Evolutionary conservation across 2,329 filamentous ascomycete genomes (phyloP).

Genomic region (Helminthosporium solani): DNA sequence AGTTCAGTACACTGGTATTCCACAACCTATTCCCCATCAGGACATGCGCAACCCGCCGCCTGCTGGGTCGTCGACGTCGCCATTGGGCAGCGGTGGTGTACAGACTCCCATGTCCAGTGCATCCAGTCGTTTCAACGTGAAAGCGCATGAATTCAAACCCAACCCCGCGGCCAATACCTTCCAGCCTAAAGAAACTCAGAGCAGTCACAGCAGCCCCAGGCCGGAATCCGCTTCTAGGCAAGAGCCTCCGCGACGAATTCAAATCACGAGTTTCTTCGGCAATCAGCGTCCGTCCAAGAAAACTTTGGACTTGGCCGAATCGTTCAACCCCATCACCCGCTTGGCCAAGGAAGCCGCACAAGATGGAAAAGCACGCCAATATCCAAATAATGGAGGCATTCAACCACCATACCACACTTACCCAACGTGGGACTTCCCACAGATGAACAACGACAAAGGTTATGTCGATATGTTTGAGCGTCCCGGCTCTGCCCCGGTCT

Average conservation of each 20-base stretch:
- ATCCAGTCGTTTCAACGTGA: slow-evolving; percentile 60
- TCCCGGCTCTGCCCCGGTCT: slow-evolving; percentile 57
- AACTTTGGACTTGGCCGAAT: slow-evolving; percentile 51
- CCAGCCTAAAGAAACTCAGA: slow-evolving; percentile 65
- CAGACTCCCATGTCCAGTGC: slow-evolving; percentile 56
- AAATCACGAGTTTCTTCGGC: slow-evolving; percentile 58
- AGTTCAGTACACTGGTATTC: slow-evolving; percentile 50
- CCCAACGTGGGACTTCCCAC: slow-evolving; percentile 77
- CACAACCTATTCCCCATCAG: slow-evolving; percentile 58
- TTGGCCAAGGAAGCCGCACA: slow-evolving; percentile 63
- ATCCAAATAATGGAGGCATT: slow-evolving; percentile 77
- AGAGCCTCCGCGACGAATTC: slow-evolving; percentile 36
- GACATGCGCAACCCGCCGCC: slow-evolving; percentile 73
- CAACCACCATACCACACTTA: slow-evolving; percentile 80
- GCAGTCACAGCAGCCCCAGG: slow-evolving; percentile 71
- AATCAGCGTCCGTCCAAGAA: slow-evolving; percentile 66
- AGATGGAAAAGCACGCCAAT: slow-evolving; percentile 59
- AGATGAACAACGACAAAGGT: slow-evolving; percentile 71
- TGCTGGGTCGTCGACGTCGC: slow-evolving; percentile 61
- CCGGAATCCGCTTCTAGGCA: slow-evolving; percentile 46
- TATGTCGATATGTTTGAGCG: slow-evolving; percentile 81
- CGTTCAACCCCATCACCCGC: slow-evolving; percentile 67
- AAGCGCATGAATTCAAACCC: slow-evolving; percentile 77
- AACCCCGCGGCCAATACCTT: slow-evolving; percentile 80
- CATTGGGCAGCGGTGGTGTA: slow-evolving; percentile 49